Conservation (phyloP, 768 basidiomycete species). For the Dendrothele bispora region DNA sequence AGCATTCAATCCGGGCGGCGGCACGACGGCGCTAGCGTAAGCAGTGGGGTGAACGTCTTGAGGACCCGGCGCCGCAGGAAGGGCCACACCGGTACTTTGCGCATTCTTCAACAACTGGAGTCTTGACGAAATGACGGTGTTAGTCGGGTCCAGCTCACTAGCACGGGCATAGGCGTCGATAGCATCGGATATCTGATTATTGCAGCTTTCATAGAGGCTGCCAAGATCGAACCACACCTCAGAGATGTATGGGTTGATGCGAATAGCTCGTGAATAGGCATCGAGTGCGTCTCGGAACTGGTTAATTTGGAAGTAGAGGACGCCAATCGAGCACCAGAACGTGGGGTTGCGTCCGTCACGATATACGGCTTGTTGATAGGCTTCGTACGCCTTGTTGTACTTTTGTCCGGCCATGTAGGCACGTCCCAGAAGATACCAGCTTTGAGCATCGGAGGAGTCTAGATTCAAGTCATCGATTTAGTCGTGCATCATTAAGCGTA, state of each 20-base stretch:
- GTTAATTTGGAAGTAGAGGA: conserved; percentile 99
- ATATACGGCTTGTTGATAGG: conserved; percentile 98
- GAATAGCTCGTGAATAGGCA: conserved; percentile 97
- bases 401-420: conserved; percentile 99
- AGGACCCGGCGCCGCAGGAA: conserved; percentile 88
- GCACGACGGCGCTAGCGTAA: conserved; percentile 77
- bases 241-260: conserved; percentile 96
- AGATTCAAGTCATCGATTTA: not conserved
- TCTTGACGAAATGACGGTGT: conserved; percentile 79
- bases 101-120: conserved; percentile 78
- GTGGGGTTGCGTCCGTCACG: conserved; percentile 98
- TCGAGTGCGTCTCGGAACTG: conserved; percentile 99
- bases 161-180: conserved; percentile 98
- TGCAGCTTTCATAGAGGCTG: conserved; percentile 95
- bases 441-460: conserved; percentile 96
- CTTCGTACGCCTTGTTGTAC: conserved; percentile 99
- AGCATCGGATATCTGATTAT: conserved; percentile 98
- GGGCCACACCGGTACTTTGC: conserved; percentile 68
- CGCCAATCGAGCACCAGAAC: conserved; percentile 99
- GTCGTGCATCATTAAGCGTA: conserved; percentile 4
- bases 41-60: conserved; percentile 97
- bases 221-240: conserved; percentile 98
- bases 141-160: conserved; percentile 87
- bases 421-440: conserved; percentile 97
- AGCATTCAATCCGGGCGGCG: conserved; percentile 66